Evolutionary conservation across 208 protist species (phyloP), one percentile per base, ranked within the genome.

Genomic region (Angomonas deanei): DNA sequence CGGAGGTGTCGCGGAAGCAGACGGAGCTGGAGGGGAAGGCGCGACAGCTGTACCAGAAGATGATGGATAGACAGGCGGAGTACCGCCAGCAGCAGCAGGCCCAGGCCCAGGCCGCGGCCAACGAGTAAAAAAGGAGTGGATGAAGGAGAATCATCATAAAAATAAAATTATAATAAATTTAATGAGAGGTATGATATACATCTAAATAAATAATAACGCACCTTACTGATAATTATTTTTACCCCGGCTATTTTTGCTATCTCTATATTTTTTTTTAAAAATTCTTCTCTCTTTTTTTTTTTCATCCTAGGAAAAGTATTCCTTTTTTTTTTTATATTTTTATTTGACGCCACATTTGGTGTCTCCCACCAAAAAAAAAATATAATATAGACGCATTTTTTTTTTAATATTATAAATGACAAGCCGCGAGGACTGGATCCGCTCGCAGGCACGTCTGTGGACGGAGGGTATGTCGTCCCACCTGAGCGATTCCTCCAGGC

Each of bases 1-100:
- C 83, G 6, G 88, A 96, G 8, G 36, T 94, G 42, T 80, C 88
- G 33, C 74, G 84, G 27, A 96, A 90, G 59, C 86, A 96, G 59
- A 68, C 55, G 15, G 82, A 91, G 2, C 46, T 80, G 32, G 84
- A 93, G 53, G 78, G 88, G 66, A 83, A 75, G 38, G 82, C 85
- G 3, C 82, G 86, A 53, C 84, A 93, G 0, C 68, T 93, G 32
- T 92, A 93, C 54, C 76, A 76, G 10, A 88, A 85, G 61, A 96
- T 96, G 89, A 82, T 93, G 62, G 84, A 86, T 56, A 82, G 80
- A 26, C 79, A 91, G 39, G 61, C 49, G 2, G 83, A 91, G 62
- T 58, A 86, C 31, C 66, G 86, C 23, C 80, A 87, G 49, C 79
- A 81, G 59, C 78, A 82, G 47, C 84, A 92, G 55, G 78, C 82